These are phyloP conservation scores for Didymella exigua DNA, from an alignment of 2,329 filamentous ascomycete genomes.

Conservation along the genomic window DNA sequence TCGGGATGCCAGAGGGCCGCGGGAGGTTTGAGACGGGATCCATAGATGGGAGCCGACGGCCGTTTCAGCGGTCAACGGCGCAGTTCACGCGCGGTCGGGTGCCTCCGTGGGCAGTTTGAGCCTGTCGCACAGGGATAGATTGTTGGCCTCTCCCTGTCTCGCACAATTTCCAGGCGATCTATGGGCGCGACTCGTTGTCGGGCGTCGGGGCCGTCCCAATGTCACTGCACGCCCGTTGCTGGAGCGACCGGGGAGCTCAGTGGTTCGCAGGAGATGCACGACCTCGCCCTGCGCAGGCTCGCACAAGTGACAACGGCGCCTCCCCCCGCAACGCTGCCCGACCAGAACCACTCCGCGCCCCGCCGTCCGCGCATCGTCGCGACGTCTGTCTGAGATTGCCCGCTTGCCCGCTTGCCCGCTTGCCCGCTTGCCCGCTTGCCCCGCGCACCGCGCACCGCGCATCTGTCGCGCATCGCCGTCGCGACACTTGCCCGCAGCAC, in stretches of 20 bases:
- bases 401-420: too few species aligned
- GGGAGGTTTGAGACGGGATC: constrained; percentile 39
- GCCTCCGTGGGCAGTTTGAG: neutral
- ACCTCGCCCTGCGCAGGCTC: too few species aligned
- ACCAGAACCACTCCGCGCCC: neutral
- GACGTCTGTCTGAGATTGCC: constrained; percentile 1
- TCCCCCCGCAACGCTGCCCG: constrained; percentile 1
- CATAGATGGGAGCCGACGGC: constrained; percentile 39
- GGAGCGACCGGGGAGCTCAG: neutral
- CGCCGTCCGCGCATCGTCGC: neutral
- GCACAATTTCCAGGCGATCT: constrained; percentile 11
- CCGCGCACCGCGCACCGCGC: neutral
- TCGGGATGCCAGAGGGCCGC: constrained; percentile 52
- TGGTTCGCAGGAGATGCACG: constrained; percentile 11
- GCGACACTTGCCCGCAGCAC: constrained; percentile 25
- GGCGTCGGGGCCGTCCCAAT: constrained; percentile 1
- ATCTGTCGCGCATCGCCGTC: constrained; percentile 17
- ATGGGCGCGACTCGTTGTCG: neutral
- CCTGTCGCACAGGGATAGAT: neutral
- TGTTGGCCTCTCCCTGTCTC: neutral
- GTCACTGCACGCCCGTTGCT: constrained; percentile 13
- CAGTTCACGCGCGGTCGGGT: constrained; percentile 9
- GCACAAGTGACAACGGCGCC: neutral
- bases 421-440: too few species aligned
- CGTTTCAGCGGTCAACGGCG: constrained; percentile 9